Base-by-base conservation (phyloP, 1,284 basidiomycete genomes). In the Tremellales sp. region DNA sequence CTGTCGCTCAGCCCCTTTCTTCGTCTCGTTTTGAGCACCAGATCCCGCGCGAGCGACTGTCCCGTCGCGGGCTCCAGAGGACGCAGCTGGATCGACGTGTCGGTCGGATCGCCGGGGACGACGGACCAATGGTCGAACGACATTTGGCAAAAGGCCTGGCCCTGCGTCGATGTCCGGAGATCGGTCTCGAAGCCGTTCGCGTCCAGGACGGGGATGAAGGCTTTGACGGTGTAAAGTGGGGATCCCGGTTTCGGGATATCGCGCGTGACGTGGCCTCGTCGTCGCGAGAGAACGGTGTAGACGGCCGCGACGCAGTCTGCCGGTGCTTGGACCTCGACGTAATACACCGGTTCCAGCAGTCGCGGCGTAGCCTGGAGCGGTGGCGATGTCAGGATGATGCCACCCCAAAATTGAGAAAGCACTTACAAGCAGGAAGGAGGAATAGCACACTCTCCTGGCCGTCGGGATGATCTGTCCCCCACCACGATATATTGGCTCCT, bases 121-220 rank as follows among this genome's bases (percentile, higher is more conserved):
- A 97, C 89, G 33, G 87, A 86, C 94, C 95, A 99, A 67, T 99
- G 95, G 71, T 95, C 91, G 72, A 98, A 98, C 48, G 86, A 81
- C 73, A 97, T 93, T 57, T 94, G 76, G 61, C 88, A 93, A 76
- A 98, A 97, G 13, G 95, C 95, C 72, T 97, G 92, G 19, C 95
- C 95, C 71, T 95, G 87, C 21, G 95, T 98, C 41, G 93, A 90
- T 32, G 93, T 97, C 59, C 95, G 78, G 66, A 99, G 74, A 75
- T 99, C 95, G 5, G 93, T 97, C 76, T 99, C 95, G 72, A 99
- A 98, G 0, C 95, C 95, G 65, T 97, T 97, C 28, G 95, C 89
- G 66, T 99, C 95, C 56, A 99, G 91, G 32, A 97, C 95, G 5
- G 95, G 95, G 50, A 98, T 92, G 47, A 94, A 81, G 1, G 95